phyloP scores from a whole-genome alignment of 768 basidiomycete genomes.

The Butyriboletus loyo region DNA sequence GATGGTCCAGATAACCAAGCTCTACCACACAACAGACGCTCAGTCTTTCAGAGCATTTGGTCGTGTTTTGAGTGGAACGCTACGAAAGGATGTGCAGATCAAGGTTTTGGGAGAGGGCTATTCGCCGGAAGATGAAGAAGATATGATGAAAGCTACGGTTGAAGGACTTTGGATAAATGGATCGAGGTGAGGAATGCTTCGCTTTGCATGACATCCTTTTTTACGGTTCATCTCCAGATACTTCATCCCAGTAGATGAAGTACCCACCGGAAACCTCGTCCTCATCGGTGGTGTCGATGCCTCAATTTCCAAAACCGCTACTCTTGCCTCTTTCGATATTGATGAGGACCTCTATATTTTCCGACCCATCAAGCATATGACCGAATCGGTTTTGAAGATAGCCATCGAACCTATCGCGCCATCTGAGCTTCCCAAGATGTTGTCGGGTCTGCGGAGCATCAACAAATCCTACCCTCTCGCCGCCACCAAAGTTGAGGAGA shows the following conservation, averaged over 20 bases:
- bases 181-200: slow-evolving; percentile 58
- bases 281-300: slow-evolving; percentile 91
- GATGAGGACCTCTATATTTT: slow-evolving; percentile 93
- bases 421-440: slow-evolving; percentile 98
- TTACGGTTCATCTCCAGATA: slow-evolving; percentile 53
- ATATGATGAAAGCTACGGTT: slow-evolving; percentile 82
- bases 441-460: slow-evolving; percentile 92
- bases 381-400: slow-evolving; percentile 94
- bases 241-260: slow-evolving; percentile 84
- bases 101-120: slow-evolving; percentile 99
- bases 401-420: slow-evolving; percentile 98
- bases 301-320: slow-evolving; percentile 94
- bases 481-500: slow-evolving; percentile 95
- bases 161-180: slow-evolving; percentile 91
- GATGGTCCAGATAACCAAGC: slow-evolving; percentile 90
- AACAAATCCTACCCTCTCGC: slow-evolving; percentile 97
- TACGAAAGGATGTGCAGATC: slow-evolving; percentile 76
- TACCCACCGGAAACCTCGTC: slow-evolving; percentile 89
- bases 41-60: slow-evolving; percentile 97
- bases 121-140: slow-evolving; percentile 98
- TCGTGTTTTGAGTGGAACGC: slow-evolving; percentile 87
- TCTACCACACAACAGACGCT: slow-evolving; percentile 96
- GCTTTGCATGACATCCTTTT: not conserved
- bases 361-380: slow-evolving; percentile 94
- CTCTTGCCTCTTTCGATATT: slow-evolving; percentile 67